Conservation (phyloP, 169 alveolate genomes). For the Perkinsus marinus region DNA sequence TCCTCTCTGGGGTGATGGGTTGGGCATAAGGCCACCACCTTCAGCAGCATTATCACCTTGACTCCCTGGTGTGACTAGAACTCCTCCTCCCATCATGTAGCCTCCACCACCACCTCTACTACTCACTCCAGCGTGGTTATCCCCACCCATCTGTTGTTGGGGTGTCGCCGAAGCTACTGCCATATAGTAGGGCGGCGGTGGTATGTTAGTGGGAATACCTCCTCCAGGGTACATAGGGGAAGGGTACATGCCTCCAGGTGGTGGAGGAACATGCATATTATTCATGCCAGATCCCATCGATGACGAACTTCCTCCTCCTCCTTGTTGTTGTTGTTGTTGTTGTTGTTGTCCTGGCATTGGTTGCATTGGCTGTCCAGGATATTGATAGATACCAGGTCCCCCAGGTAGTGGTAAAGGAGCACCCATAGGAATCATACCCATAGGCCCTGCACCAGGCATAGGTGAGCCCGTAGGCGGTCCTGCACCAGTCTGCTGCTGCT, state of each 20-base stretch:
- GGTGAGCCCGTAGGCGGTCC: too few relatives aligned
- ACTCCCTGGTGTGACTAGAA: not conserved
- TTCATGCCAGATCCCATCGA: not conserved
- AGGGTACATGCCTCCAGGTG: not conserved
- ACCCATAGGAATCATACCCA: not conserved
- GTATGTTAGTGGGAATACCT: not conserved
- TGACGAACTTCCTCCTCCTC: too few relatives aligned
- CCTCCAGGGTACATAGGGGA: not conserved
- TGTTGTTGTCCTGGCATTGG: not conserved
- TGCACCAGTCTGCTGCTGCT: too few relatives aligned
- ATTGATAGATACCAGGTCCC: not conserved
- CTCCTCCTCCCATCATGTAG: not conserved
- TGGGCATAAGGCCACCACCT: not conserved
- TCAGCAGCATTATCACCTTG: not conserved
- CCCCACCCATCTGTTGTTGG: not conserved
- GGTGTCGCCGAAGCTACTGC: not conserved
- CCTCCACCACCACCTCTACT: not conserved
- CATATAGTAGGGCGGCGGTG: not conserved
- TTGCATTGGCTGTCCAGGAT: not conserved
- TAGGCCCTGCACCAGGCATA: not conserved
- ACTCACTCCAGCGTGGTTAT: not conserved
- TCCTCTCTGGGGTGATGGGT: not conserved
- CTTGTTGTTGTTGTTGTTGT: not conserved
- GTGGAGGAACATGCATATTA: not conserved
- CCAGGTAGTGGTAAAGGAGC: not conserved